These are phyloP conservation scores for Colletotrichum incanum DNA, from an alignment of 2,329 filamentous ascomycete species.

Conservation along the genomic window DNA sequence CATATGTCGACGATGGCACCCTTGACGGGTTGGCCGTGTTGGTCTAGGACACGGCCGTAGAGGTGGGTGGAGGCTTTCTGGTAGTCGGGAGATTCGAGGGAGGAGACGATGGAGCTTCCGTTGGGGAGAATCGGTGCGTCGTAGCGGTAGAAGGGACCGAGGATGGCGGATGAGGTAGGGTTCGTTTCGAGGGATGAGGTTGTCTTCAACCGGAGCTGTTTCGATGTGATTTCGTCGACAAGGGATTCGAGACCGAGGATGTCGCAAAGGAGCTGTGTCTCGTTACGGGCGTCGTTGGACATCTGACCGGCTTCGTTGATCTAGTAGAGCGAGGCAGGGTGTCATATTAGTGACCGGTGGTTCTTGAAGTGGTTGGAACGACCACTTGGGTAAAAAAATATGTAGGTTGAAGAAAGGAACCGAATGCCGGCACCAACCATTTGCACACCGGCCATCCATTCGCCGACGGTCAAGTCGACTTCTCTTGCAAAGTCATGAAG, in stretches of 20 bases:
- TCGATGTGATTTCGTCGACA: constrained; percentile 77
- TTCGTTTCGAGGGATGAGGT: constrained; percentile 55
- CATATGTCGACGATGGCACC: constrained; percentile 74
- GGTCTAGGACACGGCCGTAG: constrained; percentile 70
- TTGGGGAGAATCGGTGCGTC: constrained; percentile 72
- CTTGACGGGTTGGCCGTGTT: constrained; percentile 68
- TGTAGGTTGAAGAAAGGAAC: background rate
- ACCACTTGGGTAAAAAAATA: background rate
- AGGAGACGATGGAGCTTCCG: constrained; percentile 70
- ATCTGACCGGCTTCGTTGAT: constrained; percentile 78
- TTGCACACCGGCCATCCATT: constrained; percentile 76
- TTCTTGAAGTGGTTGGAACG: background rate
- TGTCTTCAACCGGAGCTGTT: constrained; percentile 59
- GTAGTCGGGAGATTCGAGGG: constrained; percentile 51
- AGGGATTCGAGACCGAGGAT: constrained; percentile 77
- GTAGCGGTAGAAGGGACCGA: constrained; percentile 80
- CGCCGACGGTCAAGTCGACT: constrained; percentile 76
- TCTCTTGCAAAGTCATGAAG: constrained; percentile 79
- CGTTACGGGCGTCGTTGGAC: constrained; percentile 75
- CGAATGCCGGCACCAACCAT: constrained; percentile 56
- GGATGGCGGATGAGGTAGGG: constrained; percentile 75
- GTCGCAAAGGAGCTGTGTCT: constrained; percentile 78
- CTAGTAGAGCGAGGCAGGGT: constrained; percentile 48
- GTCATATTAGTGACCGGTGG: constrained; percentile 1
- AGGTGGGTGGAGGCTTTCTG: constrained; percentile 68